Evolutionary conservation across 169 alveolate species (phyloP).

Genomic region (Plasmodium blacklocki): DNA sequence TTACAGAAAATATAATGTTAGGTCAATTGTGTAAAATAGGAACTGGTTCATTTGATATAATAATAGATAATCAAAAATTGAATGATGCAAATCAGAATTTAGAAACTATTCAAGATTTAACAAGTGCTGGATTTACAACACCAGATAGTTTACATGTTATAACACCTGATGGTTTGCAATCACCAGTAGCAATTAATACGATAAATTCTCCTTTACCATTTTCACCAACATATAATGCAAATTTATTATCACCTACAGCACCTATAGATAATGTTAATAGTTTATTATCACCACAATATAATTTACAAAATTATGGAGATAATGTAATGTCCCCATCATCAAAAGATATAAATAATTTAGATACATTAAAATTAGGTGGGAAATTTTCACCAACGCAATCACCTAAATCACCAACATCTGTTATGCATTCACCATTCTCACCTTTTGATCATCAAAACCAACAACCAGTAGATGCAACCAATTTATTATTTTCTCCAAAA

Average conservation of each 20-base stretch:
- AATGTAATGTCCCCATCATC: constrained; percentile 69
- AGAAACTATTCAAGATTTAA: constrained; percentile 86
- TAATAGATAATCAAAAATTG: constrained; percentile 92
- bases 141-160: constrained; percentile 83
- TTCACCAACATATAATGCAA: constrained; percentile 86
- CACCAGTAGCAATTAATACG: constrained; percentile 86
- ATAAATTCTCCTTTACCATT: constrained; percentile 84
- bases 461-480: constrained; percentile 21
- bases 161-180: constrained; percentile 82
- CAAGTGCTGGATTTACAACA: constrained; percentile 84
- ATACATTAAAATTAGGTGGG: constrained; percentile 90
- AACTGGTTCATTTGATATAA: constrained; percentile 93
- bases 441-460: constrained; percentile 52
- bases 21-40: constrained; percentile 96
- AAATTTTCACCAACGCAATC: constrained; percentile 92
- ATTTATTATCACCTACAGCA: constrained; percentile 83
- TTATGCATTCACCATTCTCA: constrained; percentile 77
- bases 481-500: constrained; percentile 28
- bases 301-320: constrained; percentile 33
- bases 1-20: constrained; percentile 96
- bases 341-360: constrained; percentile 76
- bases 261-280: constrained; percentile 74
- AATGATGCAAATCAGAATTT: constrained; percentile 90
- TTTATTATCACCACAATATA: constrained; percentile 76
- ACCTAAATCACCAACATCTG: constrained; percentile 90